These are phyloP conservation scores for Dendrobium huoshanense DNA, from an alignment of 106 monocot species.

Conservation along the genomic window DNA sequence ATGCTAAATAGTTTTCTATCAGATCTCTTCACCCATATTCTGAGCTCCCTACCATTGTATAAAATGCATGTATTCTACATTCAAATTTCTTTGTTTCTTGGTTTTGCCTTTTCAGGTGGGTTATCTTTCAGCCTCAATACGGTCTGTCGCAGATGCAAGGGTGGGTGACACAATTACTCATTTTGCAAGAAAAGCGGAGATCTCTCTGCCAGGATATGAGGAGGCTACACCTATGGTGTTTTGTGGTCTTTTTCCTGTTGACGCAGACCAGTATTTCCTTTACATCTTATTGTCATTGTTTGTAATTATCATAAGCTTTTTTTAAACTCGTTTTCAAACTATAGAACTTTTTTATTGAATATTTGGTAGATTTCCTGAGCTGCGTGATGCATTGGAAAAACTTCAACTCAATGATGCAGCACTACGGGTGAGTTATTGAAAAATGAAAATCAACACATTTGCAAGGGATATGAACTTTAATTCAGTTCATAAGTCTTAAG, in stretches of 20 bases:
- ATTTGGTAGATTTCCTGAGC: conserved; percentile 69
- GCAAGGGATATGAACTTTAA: not conserved
- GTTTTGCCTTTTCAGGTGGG: conserved; percentile 51
- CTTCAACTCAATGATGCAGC: conserved; percentile 98
- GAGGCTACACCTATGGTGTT: conserved; percentile 96
- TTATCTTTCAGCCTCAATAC: conserved; percentile 89
- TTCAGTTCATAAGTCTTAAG: not conserved
- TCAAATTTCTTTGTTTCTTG: not conserved
- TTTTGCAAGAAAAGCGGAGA: conserved; percentile 59
- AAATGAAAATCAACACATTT: not conserved
- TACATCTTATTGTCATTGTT: not conserved
- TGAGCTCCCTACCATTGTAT: not conserved
- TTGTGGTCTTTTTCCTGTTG: conserved; percentile 90
- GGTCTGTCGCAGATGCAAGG: conserved; percentile 92
- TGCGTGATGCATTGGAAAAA: conserved; percentile 94
- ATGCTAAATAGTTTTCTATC: too few species aligned
- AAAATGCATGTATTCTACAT: not conserved
- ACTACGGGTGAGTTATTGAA: conserved; percentile 42
- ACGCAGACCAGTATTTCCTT: conserved; percentile 76
- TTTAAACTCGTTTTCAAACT: not conserved
- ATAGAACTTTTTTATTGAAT: not conserved
- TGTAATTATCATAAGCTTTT: not conserved
- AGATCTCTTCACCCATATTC: not conserved
- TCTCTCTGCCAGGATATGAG: conserved; percentile 79
- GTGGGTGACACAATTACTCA: conserved; percentile 96